These are phyloP conservation scores for Cercospora sp. DNA, from an alignment of 2,329 filamentous ascomycete genomes.

Conservation along the genomic window DNA sequence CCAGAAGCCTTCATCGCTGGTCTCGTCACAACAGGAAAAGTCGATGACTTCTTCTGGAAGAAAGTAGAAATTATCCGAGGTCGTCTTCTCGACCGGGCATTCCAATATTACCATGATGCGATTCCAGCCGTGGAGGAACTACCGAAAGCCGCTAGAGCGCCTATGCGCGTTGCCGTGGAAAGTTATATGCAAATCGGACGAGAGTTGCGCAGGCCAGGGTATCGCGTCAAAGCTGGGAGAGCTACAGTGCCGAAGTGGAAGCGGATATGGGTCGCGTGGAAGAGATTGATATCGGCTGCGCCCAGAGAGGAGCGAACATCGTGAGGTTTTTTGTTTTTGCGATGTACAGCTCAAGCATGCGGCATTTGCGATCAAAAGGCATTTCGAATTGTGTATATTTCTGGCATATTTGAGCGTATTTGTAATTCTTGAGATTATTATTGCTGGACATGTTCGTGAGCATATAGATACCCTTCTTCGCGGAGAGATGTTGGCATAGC, in stretches of 20 bases:
- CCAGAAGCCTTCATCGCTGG: slow-evolving; percentile 55
- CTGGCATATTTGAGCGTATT: too few relatives aligned
- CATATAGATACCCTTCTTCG: too few relatives aligned
- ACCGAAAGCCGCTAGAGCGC: slow-evolving; percentile 60
- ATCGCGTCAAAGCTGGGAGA: slow-evolving; percentile 43
- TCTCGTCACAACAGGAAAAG: slow-evolving; percentile 26
- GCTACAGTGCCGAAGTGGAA: slow-evolving; percentile 51
- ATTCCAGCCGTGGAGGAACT: slow-evolving; percentile 60
- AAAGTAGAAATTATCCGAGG: slow-evolving; percentile 54
- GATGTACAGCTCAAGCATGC: not conserved
- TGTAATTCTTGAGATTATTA: too few relatives aligned
- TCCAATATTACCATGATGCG: slow-evolving; percentile 59
- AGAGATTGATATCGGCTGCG: slow-evolving; percentile 46
- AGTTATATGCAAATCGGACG: slow-evolving; percentile 75
- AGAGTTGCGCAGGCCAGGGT: slow-evolving; percentile 53
- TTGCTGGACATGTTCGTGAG: too few relatives aligned
- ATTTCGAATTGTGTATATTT: too few relatives aligned
- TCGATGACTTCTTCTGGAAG: slow-evolving; percentile 46
- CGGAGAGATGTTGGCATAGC: too few relatives aligned
- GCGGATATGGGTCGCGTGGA: slow-evolving; percentile 60
- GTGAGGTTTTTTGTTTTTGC: not conserved
- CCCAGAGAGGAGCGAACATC: not conserved
- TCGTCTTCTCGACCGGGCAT: slow-evolving; percentile 60
- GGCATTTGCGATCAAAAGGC: too few relatives aligned
- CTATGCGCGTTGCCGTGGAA: slow-evolving; percentile 69